Evolutionary conservation across 163 green algal species (phyloP).

Genomic region (Dunaliella salina): DNA sequence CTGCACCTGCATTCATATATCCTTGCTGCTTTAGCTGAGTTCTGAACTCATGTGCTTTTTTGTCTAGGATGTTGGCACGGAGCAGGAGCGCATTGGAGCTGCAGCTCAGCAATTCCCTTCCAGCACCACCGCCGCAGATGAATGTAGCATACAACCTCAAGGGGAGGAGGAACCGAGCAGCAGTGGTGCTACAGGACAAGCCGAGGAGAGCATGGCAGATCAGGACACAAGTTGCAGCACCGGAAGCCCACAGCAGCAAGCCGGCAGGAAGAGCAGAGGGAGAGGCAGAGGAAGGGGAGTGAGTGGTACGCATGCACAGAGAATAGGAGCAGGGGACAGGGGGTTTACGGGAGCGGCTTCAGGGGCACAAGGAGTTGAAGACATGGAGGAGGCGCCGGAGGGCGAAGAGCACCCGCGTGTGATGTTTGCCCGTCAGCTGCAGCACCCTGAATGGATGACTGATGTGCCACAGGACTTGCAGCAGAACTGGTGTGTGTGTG

Average conservation of each 20-base stretch:
- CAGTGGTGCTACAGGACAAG: neutral
- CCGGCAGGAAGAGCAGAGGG: neutral
- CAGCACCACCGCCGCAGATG: neutral
- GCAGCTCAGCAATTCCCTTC: neutral
- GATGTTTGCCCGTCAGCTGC: constrained; percentile 69
- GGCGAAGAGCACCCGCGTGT: constrained; percentile 3
- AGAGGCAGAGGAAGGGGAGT: neutral
- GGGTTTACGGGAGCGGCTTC: too few species aligned
- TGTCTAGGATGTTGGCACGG: too few species aligned
- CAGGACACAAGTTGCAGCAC: too few species aligned
- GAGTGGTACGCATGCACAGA: neutral
- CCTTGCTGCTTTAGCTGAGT: too few species aligned
- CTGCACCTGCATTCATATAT: too few species aligned
- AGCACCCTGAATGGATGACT: constrained; percentile 83
- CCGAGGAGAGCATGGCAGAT: too few species aligned
- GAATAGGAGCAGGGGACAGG: neutral
- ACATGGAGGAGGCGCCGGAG: neutral
- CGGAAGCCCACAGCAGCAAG: neutral
- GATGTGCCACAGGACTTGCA: constrained; percentile 71
- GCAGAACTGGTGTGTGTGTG: constrained; percentile 56
- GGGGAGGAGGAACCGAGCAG: neutral
- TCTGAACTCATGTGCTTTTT: too few species aligned
- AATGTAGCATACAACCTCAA: neutral
- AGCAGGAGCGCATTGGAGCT: neutral
- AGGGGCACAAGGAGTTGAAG: neutral